Evolutionary conservation across 129 eudicot species (phyloP), one percentile per base, ranked within the genome.

Genomic region (Sambucus nigra): DNA sequence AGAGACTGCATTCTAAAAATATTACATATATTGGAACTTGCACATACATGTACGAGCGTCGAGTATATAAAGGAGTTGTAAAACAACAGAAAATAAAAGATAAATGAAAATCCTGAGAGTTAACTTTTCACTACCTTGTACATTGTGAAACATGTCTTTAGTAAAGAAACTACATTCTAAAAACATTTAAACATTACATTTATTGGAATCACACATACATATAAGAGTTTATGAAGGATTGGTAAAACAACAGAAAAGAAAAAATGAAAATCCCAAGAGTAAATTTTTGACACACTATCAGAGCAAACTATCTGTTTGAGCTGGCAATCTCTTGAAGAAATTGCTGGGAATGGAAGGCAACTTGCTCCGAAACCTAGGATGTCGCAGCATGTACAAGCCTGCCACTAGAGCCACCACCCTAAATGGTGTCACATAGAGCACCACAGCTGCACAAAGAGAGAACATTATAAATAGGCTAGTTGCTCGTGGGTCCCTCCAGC

Each of bases 401-500:
- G 61, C 69, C 29, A 57, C 73, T 14, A 81, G 56, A 11, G 76
- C 77, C 65, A 81, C 72, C 28, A 86, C 73, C 50, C 74, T 55
- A 28, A 78, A 69, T 14, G 95, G 91, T 21, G 91, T 86, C 54
- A 67, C 68, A 13, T 80, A 80, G 39, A 85, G 88, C 56, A 77
- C 70, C 53, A 80, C 78, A 0, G 89, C 82, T 12, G 81, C 71
- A 57, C 76, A 59, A 22, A 86, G 74, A 44, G 87, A 71, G 58
- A 86, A 86, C 39, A 73, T 23, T 0, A 81, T 32, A 51, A 81
- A 86, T 11, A 86, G 73, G 40, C 86, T 67, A 0, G 95, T 86
- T 5, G 95, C 95, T 28, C 95, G 68, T 0, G 95, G 91, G 69
- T 86, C 95, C 24, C 95, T 57, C 95, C 95, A 86, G 57, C 77